Evolutionary conservation across 305 asterid genomes (phyloP), one percentile per base, ranked within the genome.

Genomic region (Andrographis paniculata): DNA sequence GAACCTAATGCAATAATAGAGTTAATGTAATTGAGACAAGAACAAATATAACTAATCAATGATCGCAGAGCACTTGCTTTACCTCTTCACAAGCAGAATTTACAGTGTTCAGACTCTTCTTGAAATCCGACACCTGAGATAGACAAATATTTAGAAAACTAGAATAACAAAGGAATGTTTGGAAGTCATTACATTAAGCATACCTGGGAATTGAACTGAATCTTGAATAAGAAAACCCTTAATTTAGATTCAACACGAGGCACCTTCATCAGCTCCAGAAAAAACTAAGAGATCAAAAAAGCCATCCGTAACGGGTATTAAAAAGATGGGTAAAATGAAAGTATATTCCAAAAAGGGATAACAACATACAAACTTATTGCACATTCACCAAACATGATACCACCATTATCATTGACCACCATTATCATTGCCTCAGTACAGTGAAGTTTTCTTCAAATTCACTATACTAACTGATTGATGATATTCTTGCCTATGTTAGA

Each of bases 21-120:
- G 42, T 46, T 44, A 45, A 33, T 41, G 50, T 33, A 63, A 37
- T 59, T 52, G 24, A 53, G 55, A 53, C 22, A 21, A 45, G 42
- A 49, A 20, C 11, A 21, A 35, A 45, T 49, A 23, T 42, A 48
- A 44, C 27, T 58, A 36, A 28, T 41, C 38, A 33, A 53, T 14
- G 41, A 47, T 24, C 44, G 8, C 66, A 10, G 17, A 42, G 45
- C 41, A 56, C 12, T 35, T 13, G 22, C 47, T 35, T 44, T 70
- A 91, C 99, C 99, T 91, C 99, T 45, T 91, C 96, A 65, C 95
- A 87, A 49, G 96, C 86, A 22, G 89, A 83, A 73, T 84, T 87
- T 41, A 92, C 93, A 33, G 80, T 78, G 78, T 69, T 81, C 64
- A 92, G 66, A 70, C 86, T 78, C 69, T 45, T 84, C 56, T 59